phyloP scores from a whole-genome alignment of 2,329 filamentous ascomycete genomes.

The Alternaria gansuensis region DNA sequence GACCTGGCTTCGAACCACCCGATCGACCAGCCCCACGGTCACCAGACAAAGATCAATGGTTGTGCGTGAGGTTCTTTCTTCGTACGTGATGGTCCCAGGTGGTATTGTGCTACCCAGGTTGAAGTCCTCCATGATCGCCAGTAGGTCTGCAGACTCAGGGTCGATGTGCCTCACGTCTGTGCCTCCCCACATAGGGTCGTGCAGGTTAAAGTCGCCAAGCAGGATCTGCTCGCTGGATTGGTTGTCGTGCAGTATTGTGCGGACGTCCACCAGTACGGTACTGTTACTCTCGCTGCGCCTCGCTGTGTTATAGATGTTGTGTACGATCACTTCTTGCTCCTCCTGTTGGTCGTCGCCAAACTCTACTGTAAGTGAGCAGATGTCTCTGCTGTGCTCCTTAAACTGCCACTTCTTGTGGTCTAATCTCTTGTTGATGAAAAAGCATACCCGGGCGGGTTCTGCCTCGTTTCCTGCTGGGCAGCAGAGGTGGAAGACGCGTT shows the following conservation, averaged over 20 bases:
- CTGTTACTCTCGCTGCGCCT: slow-evolving; percentile 10
- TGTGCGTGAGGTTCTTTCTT: slow-evolving; percentile 17
- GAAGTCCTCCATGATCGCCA: slow-evolving; percentile 25
- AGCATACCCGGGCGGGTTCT: slow-evolving; percentile 31
- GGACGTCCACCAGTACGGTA: slow-evolving; percentile 4
- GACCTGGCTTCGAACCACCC: slow-evolving; percentile 22
- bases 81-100: slow-evolving; percentile 21
- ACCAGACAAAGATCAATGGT: slow-evolving; percentile 26
- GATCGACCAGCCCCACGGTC: slow-evolving; percentile 23
- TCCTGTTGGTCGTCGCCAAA: slow-evolving; percentile 5
- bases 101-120: slow-evolving; percentile 16
- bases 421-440: slow-evolving; percentile 38
- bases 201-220: slow-evolving; percentile 25
- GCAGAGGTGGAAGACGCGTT: slow-evolving; percentile 30
- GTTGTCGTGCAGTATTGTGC: slow-evolving; percentile 9
- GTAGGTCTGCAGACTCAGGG: slow-evolving; percentile 22
- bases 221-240: slow-evolving; percentile 18
- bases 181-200: slow-evolving; percentile 25
- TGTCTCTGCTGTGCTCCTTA: slow-evolving; percentile 25
- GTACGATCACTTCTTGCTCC: slow-evolving; percentile 16
- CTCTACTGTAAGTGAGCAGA: slow-evolving; percentile 25
- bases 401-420: slow-evolving; percentile 27
- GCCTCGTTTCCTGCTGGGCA: slow-evolving; percentile 12
- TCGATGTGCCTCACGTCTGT: slow-evolving; percentile 16
- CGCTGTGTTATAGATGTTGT: slow-evolving; percentile 35